Evolutionary conservation across 352 stramenopile genomes (phyloP), one percentile per base, ranked within the genome.

Genomic region (Phytophthora niederhauseri): DNA sequence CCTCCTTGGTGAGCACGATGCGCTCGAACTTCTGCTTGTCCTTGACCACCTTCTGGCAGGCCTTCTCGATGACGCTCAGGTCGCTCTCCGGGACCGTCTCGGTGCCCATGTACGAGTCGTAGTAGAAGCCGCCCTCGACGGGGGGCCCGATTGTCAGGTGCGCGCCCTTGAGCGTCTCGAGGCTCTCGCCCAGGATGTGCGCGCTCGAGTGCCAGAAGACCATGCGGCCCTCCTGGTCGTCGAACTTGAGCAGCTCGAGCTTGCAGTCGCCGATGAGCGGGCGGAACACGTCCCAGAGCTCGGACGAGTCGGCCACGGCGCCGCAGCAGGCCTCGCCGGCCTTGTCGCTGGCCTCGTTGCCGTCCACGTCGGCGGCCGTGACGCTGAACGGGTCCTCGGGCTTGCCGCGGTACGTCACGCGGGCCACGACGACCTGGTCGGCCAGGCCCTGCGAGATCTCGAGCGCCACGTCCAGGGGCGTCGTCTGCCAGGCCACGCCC

Each of bases 31-130:
- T 93, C 81, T 99, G 97, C 81, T 99, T 99, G 63, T 94, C 72
- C 85, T 99, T 99, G 69, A 97, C 85, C 66, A 98, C 91, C 72
- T 98, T 97, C 73, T 75, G 68, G 30, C 98, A 97, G 57, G 95
- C 84, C 65, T 95, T 90, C 70, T 99, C 93, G 28, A 99, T 90
- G 24, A 94, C 86, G n/a, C 78, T 88, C 58, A 97, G 80, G 28
- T 98, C 92, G 68, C 74, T 88, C 77, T 96, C 87, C 0, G 64
- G 65, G 19, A 92, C 72, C 28, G 80, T 82, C 70, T 92, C 70
- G 26, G 84, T 79, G 61, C 98, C 98, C 95, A 99, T 99, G 86
- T 99, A 99, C 66, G 93, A 97, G 90, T 99, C 98, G 76, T 99
- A 99, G 80, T 99, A 99, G 73, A 99, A 99, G 19, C 98, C 98